Evolutionary conservation across 1,284 basidiomycete species (phyloP).

Genomic region (Cutaneotrichosporon mucoides): DNA sequence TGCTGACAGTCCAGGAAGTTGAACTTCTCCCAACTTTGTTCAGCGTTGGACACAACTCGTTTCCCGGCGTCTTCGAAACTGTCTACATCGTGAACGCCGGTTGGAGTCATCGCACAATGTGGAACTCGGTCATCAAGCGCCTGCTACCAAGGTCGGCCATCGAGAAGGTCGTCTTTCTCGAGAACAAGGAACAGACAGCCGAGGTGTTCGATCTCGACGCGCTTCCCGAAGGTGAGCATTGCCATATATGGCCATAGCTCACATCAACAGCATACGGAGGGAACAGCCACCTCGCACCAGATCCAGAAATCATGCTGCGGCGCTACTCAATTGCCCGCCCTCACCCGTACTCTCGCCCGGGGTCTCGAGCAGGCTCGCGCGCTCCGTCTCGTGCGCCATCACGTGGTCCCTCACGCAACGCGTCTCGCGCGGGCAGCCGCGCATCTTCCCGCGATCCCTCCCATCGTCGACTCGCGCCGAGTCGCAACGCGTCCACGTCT

Average conservation of each 20-base stretch:
- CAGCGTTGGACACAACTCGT: conserved; percentile 43
- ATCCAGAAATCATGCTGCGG: conserved; percentile 27
- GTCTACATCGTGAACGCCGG: conserved; percentile 53
- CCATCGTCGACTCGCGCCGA: not conserved
- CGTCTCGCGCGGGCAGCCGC: conserved; percentile 1
- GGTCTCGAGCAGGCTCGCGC: conserved; percentile 13
- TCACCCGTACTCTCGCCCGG: conserved; percentile 14
- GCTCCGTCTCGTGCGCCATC: conserved; percentile 7
- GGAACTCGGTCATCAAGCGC: conserved; percentile 50
- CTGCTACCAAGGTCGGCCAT: conserved; percentile 51
- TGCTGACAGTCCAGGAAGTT: conserved; percentile 36
- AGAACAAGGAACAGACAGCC: conserved; percentile 23
- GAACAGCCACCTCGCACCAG: conserved; percentile 9
- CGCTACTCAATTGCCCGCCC: conserved; percentile 25
- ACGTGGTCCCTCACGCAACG: not conserved
- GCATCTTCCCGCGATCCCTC: not conserved
- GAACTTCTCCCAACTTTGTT: conserved; percentile 46
- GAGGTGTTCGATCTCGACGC: conserved; percentile 35
- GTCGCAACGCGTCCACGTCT: conserved; percentile 18
- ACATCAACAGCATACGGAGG: conserved; percentile 34
- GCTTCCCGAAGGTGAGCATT: conserved; percentile 31
- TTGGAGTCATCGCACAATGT: conserved; percentile 53
- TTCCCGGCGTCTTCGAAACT: conserved; percentile 44
- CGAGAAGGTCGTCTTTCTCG: conserved; percentile 51
- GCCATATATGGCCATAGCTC: not conserved